Evolutionary conservation across 139 green algal genomes (phyloP), one percentile per base, ranked within the genome.

Genomic region (Tetraselmis striata): DNA sequence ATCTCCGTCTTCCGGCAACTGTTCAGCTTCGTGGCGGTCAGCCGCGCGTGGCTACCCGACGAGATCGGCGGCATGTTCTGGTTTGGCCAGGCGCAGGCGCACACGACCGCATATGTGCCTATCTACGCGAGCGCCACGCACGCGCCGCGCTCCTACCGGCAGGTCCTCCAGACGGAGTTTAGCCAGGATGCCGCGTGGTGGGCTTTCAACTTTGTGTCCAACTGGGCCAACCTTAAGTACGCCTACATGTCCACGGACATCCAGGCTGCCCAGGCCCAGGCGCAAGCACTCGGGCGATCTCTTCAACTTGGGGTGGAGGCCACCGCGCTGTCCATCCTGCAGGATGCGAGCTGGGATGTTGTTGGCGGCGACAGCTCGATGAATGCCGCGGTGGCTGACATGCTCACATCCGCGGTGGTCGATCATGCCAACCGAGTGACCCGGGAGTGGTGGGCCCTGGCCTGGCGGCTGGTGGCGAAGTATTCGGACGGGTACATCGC

Each of bases 141-240:
- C 26, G 79, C 74, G 28, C 79, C 79, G 2, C 25, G 2, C 24
- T 2, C 28, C 25, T 83, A 45, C 27, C 59, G 30, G 2, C 31
- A 30, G n/a, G 30, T n/a, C 31, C 59, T 75, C 22, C 79, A 83
- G 30, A 83, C 30, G 23, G 79, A 79, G 18, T 83, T 83, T n/a
- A 78, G 58, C 58, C n/a, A 28, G 59, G 79, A 80, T 5, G 23
- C 29, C 2, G 2, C 79, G 2, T 83, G 79, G 79, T 83, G 79
- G 79, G 79, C 79, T n/a, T 83, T 83, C 31, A 80, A 83, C 59
- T 83, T 83, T n/a, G 79, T 83, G 27, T 77, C 59, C 59, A 77
- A 83, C 58, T 83, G 79, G 79, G 74, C 32, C 26, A 32, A 77
- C 29, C 79, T 83, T 11, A 58, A 58, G 24, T 83, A 79, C 28